Evolutionary conservation across 2,329 filamentous ascomycete genomes (phyloP), one percentile per base, ranked within the genome.

Genomic region (Thermoascus crustaceus): DNA sequence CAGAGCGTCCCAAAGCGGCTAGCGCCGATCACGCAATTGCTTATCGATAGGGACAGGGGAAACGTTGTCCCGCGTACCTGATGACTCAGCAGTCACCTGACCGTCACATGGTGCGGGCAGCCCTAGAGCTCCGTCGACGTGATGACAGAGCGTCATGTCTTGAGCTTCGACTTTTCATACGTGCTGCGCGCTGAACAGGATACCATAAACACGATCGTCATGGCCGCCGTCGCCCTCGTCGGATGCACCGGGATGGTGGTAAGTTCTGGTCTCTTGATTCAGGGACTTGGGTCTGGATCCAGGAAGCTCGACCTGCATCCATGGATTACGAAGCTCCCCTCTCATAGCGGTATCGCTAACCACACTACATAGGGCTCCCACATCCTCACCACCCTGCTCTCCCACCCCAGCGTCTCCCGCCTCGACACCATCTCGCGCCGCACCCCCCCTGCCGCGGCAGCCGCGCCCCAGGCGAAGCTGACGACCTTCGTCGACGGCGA

Each of bases 401-500:
- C 56, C 22, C 57, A 61, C 26, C 45, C 61, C 3, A 46, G 53
- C 16, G 47, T 66, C 32, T 54, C 57, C 24, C 57, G 58, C 10
- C 54, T 72, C 29, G 57, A 67, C 36, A 64, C 66, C 4, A 57
- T 71, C 42, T 66, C 65, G 32, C 64, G 67, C 22, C 64, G 67
- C 23, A 52, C 55, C 7, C 61, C 58, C n/a, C 44, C 53, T 34
- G 48, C 46, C 11, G 50, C 50, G 30, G 60, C 66, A 5, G 69
- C 65, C n/a, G 68, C 70, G 9, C 61, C 71, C 36, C 64, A 71
- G 45, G 61, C 70, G 36, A 82, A 81, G 47, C 73, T 89, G 43
- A 69, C 73, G 34, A 71, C 79, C n/a, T 65, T 83, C 46, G 61
- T 82, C 50, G 78, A 83, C 17, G 46, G 72, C 47, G 83, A 93